phyloP scores from a whole-genome alignment of 108 stramenopile species.

The Skeletonema potamos region DNA sequence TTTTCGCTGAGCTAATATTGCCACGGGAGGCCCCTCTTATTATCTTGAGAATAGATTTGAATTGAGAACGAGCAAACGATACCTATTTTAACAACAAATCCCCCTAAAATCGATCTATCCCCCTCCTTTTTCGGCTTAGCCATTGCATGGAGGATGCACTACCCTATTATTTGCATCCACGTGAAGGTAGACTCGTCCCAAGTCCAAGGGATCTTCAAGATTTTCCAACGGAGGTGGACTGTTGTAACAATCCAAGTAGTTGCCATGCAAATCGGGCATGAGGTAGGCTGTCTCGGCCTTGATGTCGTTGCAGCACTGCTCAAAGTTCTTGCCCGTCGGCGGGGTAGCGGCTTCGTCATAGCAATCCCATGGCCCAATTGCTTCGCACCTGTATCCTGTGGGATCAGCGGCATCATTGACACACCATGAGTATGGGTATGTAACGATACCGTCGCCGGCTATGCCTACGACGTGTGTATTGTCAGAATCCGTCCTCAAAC shows the following conservation, averaged over 20 bases:
- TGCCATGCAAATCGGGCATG: background rate
- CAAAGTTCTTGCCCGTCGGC: background rate
- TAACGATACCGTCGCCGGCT: background rate
- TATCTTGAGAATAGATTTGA: too few species aligned
- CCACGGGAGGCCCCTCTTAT: too few species aligned
- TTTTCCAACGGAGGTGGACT: background rate
- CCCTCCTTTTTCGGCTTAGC: too few species aligned
- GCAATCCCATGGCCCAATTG: background rate
- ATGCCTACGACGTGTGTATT: background rate
- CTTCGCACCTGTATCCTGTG: background rate
- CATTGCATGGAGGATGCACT: too few species aligned
- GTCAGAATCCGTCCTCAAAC: background rate
- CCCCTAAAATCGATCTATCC: too few species aligned
- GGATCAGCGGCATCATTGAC: too few species aligned
- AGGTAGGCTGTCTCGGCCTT: background rate
- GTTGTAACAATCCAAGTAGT: background rate
- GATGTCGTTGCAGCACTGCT: background rate
- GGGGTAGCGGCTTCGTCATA: background rate
- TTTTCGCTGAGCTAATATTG: too few species aligned
- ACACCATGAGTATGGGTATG: background rate
- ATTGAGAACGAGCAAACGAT: too few species aligned
- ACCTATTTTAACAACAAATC: too few species aligned
- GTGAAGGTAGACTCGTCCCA: background rate
- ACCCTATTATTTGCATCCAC: background rate
- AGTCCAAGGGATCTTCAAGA: background rate